Percentiles rank a stretch among this genome's conserved stretches.
These are phyloP conservation scores for Paramecium pentaurelia DNA, from an alignment of 73 alveolate species.

Conservation along the genomic window DNA sequence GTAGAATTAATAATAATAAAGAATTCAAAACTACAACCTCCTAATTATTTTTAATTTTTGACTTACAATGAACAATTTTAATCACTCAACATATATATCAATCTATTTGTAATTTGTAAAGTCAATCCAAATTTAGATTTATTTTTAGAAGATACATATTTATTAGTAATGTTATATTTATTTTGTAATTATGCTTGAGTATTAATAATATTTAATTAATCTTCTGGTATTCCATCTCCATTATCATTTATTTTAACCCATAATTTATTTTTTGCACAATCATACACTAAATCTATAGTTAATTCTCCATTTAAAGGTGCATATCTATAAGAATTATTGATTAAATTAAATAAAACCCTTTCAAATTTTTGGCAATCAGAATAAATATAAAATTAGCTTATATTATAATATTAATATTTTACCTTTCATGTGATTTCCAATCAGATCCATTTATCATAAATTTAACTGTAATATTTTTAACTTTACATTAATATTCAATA, in stretches of 20 bases:
- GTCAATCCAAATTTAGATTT: background rate
- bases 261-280: background rate
- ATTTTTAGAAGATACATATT: background rate
- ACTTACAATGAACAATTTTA: background rate
- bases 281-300: background rate
- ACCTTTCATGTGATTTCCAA: background rate
- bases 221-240: background rate
- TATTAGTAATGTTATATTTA: background rate
- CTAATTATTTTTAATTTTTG: background rate
- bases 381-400: background rate
- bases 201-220: background rate
- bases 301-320: background rate
- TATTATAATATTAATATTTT: background rate
- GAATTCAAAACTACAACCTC: background rate
- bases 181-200: background rate
- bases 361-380: background rate
- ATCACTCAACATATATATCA: background rate
- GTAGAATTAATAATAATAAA: background rate
- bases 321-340: conserved; percentile 10
- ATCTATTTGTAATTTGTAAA: background rate
- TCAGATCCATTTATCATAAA: background rate
- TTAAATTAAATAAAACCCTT: background rate
- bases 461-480: background rate
- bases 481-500: background rate
- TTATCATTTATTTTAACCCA: background rate